These are phyloP conservation scores for Clausena lansium DNA, from an alignment of 345 rosid species.

Conservation along the genomic window DNA sequence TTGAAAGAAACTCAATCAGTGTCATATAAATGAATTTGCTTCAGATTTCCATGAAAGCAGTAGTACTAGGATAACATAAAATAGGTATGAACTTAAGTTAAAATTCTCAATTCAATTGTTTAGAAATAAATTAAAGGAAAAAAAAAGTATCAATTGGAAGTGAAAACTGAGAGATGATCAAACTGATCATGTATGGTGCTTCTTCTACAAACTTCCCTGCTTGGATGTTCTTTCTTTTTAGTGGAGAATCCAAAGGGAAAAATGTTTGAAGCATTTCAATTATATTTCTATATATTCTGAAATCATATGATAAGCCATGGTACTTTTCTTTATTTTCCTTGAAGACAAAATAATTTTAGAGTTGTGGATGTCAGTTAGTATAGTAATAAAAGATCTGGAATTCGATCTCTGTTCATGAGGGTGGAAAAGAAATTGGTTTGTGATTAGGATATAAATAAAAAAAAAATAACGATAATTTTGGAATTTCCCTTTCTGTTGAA, in stretches of 20 bases:
- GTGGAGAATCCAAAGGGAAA: background rate
- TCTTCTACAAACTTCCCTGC: background rate
- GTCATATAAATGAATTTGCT: background rate
- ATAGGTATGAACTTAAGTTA: no score
- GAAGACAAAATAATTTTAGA: no score
- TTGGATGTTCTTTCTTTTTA: background rate
- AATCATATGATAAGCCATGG: background rate
- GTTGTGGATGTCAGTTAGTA: no score
- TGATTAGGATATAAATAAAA: no score
- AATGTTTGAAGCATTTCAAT: no score
- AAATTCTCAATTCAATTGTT: no score
- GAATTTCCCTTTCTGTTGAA: background rate
- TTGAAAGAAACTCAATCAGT: no score
- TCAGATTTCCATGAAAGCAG: background rate
- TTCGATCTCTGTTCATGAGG: no score
- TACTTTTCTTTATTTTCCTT: background rate
- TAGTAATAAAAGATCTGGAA: no score
- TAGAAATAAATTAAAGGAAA: background rate
- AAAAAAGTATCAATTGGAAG: background rate
- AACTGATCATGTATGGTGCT: background rate
- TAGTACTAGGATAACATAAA: no score
- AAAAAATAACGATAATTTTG: background rate
- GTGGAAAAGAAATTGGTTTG: no score
- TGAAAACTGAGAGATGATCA: background rate
- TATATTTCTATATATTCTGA: background rate